phyloP scores from a whole-genome alignment of 306 rosid genomes.

The Vigna mungo region DNA sequence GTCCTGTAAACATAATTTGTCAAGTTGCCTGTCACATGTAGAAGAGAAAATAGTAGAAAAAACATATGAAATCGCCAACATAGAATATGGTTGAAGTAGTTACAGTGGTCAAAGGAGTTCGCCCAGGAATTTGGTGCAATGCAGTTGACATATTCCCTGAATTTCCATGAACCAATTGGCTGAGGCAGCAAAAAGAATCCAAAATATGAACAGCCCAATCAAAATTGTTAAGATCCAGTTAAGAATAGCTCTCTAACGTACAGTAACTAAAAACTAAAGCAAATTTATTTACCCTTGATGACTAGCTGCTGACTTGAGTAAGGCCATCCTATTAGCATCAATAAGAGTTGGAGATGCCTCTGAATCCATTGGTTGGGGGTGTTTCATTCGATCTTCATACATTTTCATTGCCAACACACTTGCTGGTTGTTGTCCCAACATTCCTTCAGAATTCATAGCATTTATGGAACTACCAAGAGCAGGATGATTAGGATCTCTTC shows the following conservation, averaged over 20 bases:
- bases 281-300: constrained; percentile 78
- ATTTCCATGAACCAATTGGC: constrained; percentile 81
- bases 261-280: constrained; percentile 28
- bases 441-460: constrained; percentile 80
- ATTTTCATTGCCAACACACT: constrained; percentile 83
- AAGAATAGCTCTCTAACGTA: constrained; percentile 12
- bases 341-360: constrained; percentile 72
- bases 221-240: constrained; percentile 33
- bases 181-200: constrained; percentile 51
- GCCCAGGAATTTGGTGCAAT: constrained; percentile 78
- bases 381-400: constrained; percentile 87
- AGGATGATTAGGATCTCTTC: constrained; percentile 79
- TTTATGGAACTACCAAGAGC: constrained; percentile 69
- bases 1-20: constrained; percentile 61
- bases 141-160: constrained; percentile 76
- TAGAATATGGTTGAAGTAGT: constrained; percentile 47
- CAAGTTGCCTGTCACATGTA: constrained; percentile 47
- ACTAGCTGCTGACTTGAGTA: constrained; percentile 72
- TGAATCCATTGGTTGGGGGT: constrained; percentile 78
- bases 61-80: constrained; percentile 18
- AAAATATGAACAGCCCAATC: constrained; percentile 35
- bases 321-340: constrained; percentile 79
- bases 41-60: constrained; percentile 22
- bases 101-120: constrained; percentile 68
- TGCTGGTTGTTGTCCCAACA: constrained; percentile 81